Conservation (phyloP, 2,329 filamentous ascomycete species). For the Claviceps sp. region DNA sequence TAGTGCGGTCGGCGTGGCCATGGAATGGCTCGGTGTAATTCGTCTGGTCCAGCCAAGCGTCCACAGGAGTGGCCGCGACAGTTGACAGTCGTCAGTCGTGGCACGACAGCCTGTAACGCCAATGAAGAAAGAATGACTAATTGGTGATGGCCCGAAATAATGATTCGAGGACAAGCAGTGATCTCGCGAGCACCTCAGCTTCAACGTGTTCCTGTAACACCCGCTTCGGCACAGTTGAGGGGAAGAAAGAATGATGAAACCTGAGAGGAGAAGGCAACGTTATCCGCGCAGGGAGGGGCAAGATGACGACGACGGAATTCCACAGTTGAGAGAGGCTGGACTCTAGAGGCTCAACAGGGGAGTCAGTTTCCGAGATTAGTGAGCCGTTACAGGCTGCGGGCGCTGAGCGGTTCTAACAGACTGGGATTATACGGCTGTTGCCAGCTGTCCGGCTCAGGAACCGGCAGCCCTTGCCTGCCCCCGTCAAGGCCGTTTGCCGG, state of each 20-base stretch:
- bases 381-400: background rate
- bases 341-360: no score
- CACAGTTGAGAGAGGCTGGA: background rate
- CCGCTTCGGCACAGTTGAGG: background rate
- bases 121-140: background rate
- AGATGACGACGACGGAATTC: background rate
- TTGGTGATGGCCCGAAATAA: background rate
- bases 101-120: background rate
- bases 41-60: background rate
- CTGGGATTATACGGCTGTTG: background rate
- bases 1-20: background rate
- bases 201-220: background rate
- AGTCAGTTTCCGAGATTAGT: background rate
- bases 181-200: background rate
- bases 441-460: background rate
- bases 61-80: background rate
- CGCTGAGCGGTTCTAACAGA: background rate
- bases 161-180: background rate
- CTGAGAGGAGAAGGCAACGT: background rate
- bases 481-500: no score
- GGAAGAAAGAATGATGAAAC: background rate
- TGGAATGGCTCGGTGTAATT: background rate
- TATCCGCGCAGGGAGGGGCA: background rate
- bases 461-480: no score
- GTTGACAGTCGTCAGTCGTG: background rate